Conservation (phyloP, 1,139 yeast genomes). For the Geotrichum klebahnii region DNA sequence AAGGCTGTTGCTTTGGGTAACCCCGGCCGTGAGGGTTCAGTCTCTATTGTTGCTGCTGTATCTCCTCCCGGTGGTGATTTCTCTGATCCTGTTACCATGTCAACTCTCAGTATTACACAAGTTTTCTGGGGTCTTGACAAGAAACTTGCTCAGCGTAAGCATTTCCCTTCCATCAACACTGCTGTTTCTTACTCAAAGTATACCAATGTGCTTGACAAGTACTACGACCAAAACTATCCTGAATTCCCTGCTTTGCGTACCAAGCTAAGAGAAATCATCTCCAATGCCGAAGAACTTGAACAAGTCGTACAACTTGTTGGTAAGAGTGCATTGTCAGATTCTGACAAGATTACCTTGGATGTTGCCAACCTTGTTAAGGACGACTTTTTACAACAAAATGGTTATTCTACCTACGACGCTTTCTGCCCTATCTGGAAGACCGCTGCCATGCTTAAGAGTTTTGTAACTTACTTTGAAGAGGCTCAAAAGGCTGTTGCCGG, state of each 20-base stretch:
- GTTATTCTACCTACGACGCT: slow-evolving; percentile 95
- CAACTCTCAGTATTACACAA: slow-evolving; percentile 97
- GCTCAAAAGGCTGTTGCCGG: slow-evolving; percentile 94
- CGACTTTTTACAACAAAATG: slow-evolving; percentile 98
- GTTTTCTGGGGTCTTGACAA: slow-evolving; percentile 99
- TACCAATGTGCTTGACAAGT: slow-evolving; percentile 78
- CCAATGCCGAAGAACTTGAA: slow-evolving; percentile 96
- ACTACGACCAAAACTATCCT: slow-evolving; percentile 80
- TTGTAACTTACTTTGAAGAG: slow-evolving; percentile 86
- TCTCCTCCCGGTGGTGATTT: slow-evolving; percentile 99
- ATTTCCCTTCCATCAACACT: slow-evolving; percentile 97
- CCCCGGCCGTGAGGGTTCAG: slow-evolving; percentile 94
- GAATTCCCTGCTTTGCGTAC: slow-evolving; percentile 88
- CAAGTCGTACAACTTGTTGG: slow-evolving; percentile 99
- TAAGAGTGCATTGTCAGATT: slow-evolving; percentile 92
- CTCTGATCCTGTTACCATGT: slow-evolving; percentile 98
- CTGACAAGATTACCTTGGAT: slow-evolving; percentile 93
- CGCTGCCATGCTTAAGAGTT: slow-evolving; percentile 94
- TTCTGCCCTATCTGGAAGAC: slow-evolving; percentile 99
- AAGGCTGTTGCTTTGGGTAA: slow-evolving; percentile 92
- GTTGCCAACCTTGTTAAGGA: slow-evolving; percentile 89
- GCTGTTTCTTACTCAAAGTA: slow-evolving; percentile 94
- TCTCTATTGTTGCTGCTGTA: slow-evolving; percentile 98
- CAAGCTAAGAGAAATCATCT: slow-evolving; percentile 85
- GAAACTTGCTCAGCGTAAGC: slow-evolving; percentile 98